Conservation (phyloP, 331 rosid species). For the Quercus tomentella region DNA sequence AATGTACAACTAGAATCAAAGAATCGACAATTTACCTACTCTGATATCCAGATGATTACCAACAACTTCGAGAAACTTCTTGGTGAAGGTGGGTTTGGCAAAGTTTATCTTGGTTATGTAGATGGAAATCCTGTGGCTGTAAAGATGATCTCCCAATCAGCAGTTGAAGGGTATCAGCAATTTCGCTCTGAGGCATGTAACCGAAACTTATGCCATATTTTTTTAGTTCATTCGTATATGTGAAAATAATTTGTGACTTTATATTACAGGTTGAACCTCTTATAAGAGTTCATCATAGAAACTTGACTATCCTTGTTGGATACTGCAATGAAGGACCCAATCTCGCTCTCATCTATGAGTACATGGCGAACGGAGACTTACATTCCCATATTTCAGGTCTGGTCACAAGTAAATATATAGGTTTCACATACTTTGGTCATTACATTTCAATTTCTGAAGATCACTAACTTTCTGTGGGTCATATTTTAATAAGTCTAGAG, state of each 20-base stretch:
- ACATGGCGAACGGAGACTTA: conserved; percentile 51
- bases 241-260: neutral
- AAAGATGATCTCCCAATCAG: conserved; percentile 44
- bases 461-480: too few relatives aligned
- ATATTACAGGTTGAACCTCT: conserved; percentile 48
- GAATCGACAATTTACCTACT: conserved; percentile 23
- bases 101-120: conserved; percentile 40
- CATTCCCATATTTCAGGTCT: conserved; percentile 40
- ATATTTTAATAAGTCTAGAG: too few relatives aligned
- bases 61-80: conserved; percentile 32
- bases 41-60: conserved; percentile 31
- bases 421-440: neutral
- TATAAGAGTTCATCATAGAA: conserved; percentile 62
- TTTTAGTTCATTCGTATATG: neutral
- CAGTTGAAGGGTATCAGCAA: conserved; percentile 45
- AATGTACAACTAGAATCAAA: neutral
- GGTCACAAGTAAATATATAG: neutral
- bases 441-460: neutral
- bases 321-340: conserved; percentile 41
- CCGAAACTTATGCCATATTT: neutral
- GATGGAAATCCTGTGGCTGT: conserved; percentile 42
- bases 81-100: conserved; percentile 63
- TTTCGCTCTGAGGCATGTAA: conserved; percentile 50
- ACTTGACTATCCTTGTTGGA: conserved; percentile 54
- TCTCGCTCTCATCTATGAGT: conserved; percentile 55